Percentiles rank a stretch among this genome's conserved stretches.
phyloP scores from a whole-genome alignment of 495 filamentous ascomycete genomes.

The Penicillium coprophilum region DNA sequence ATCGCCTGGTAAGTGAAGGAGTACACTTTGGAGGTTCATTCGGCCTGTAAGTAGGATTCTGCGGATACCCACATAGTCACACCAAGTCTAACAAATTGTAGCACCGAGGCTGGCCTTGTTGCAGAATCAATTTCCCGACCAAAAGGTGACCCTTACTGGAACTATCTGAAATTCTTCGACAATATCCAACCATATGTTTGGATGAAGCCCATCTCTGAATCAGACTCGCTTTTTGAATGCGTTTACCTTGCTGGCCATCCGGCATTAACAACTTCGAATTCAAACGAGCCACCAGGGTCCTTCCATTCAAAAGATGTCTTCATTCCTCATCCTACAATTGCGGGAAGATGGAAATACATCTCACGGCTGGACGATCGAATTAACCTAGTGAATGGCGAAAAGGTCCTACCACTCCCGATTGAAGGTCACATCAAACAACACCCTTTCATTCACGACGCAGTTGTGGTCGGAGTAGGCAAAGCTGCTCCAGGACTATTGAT shows the following conservation, averaged over 20 bases:
- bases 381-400: conserved; percentile 66
- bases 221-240: conserved; percentile 49
- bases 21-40: conserved; percentile 51
- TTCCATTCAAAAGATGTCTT: conserved; percentile 64
- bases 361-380: conserved; percentile 63
- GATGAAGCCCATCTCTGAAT: conserved; percentile 48
- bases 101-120: conserved; percentile 56
- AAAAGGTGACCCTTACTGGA: conserved; percentile 51
- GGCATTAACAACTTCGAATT: conserved; percentile 54
- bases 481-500: conserved; percentile 55
- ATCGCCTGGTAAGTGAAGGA: conserved; percentile 48
- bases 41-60: conserved; percentile 45
- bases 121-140: conserved; percentile 51
- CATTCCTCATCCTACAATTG: conserved; percentile 56
- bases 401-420: conserved; percentile 62
- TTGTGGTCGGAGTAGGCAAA: conserved; percentile 57
- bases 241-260: conserved; percentile 53
- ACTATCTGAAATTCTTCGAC: conserved; percentile 51
- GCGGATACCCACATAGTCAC: neutral
- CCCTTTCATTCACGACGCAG: conserved; percentile 52
- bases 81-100: conserved; percentile 20
- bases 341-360: conserved; percentile 63
- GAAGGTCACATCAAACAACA: conserved; percentile 57
- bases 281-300: conserved; percentile 48
- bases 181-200: conserved; percentile 45